Conservation (phyloP, 163 green algal genomes). For the Scenedesmus sp. region DNA sequence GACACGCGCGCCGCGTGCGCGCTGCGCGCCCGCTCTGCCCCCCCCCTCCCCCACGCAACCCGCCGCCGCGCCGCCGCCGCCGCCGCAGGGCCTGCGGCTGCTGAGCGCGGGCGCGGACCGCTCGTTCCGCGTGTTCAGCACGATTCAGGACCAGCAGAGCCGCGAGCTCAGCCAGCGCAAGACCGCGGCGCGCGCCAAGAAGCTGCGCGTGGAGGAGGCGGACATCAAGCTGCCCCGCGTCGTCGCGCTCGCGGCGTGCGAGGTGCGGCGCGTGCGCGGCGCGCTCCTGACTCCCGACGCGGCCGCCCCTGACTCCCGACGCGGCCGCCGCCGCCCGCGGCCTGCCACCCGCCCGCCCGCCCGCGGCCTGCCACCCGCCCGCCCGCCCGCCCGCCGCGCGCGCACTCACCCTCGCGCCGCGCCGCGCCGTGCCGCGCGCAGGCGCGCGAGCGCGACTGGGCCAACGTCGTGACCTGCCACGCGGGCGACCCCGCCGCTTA, state of each 20-base stretch:
- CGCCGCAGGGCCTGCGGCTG: constrained; percentile 66
- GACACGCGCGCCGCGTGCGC: too few relatives aligned
- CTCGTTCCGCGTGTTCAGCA: constrained; percentile 89
- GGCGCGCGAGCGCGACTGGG: constrained; percentile 95
- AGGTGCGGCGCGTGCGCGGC: too few relatives aligned
- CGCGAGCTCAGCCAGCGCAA: constrained; percentile 90
- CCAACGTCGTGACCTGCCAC: constrained; percentile 94
- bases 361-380: too few relatives aligned
- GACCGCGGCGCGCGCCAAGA: constrained; percentile 69
- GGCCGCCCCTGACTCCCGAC: too few relatives aligned
- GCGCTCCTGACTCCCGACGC: too few relatives aligned
- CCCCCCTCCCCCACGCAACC: too few relatives aligned
- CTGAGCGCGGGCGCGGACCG: constrained; percentile 84
- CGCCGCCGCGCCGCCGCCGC: too few relatives aligned
- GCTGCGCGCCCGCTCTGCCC: too few relatives aligned
- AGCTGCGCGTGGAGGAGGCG: constrained; percentile 60
- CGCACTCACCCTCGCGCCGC: too few relatives aligned
- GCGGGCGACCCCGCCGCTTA: constrained; percentile 85
- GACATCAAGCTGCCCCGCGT: constrained; percentile 84
- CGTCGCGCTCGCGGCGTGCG: constrained; percentile 69
- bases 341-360: too few relatives aligned
- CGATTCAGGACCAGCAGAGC: constrained; percentile 91
- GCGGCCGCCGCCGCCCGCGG: too few relatives aligned
- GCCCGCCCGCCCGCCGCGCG: too few relatives aligned
- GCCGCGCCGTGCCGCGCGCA: neutral